Evolutionary conservation across 345 rosid genomes (phyloP), one percentile per base, ranked within the genome.

Genomic region (Populus pruinosa): DNA sequence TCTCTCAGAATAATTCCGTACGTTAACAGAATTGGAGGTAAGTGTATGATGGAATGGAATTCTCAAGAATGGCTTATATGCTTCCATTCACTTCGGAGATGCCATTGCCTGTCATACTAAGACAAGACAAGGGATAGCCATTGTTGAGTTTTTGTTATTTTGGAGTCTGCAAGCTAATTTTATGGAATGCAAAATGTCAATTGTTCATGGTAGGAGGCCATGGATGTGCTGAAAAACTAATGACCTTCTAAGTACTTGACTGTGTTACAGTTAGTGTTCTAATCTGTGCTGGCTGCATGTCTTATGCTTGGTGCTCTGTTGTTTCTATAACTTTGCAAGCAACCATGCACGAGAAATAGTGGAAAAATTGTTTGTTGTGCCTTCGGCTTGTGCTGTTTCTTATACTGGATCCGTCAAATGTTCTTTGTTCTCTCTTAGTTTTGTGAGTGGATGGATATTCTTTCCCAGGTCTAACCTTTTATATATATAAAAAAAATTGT

Each of bases 1-100:
- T 88, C 72, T 89, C 98, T 25, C 97, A 93, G 62, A 93, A 94
- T 80, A 91, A 90, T 85, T 93, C 89, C 59, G 89, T 94, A 41
- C 91, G 93, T 74, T 91, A 88, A 93, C 69, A 21, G 43, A 9
- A 44, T 14, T 31, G 31, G 31, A 69, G 14, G 29, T 3, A 59
- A 3, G 68, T n/a, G 21, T 72, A 29, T 20, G 29, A 12, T 38
- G 70, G 18, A 29, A 5, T 64, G 36, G 49, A 67, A 31, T 62
- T 47, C 23, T 63, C 33, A 31, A 50, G 65, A 65, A 49, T 63
- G 64, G 71, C 62, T 69, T 56, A 38, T 31, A 72, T 31, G 76
- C 39, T 38, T 78, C 36, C 62, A 35, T 17, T 29, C 55, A 29
- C 29, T 16, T 56, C 21, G 73, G 59, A 44, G 74, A 65, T 31